A percentile compares a stretch with the other conserved stretches of the same genome.
phyloP scores from a whole-genome alignment of 2,329 filamentous ascomycete species.

The Elsinoe necatrix region DNA sequence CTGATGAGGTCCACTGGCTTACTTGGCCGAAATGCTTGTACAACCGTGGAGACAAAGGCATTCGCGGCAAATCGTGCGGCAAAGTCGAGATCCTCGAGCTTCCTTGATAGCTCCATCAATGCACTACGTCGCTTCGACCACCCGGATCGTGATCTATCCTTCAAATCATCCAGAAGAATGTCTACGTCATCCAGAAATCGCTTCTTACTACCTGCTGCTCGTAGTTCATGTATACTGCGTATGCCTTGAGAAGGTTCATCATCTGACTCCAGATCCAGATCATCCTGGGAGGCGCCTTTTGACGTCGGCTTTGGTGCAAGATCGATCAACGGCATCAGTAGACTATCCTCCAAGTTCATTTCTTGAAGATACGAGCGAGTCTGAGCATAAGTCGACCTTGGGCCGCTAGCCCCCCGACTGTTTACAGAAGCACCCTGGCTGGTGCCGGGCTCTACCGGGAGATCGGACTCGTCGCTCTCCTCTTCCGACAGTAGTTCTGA shows the following conservation, averaged over 20 bases:
- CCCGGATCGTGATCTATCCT: conserved; percentile 36
- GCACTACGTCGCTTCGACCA: conserved; percentile 44
- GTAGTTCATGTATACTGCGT: conserved; percentile 54
- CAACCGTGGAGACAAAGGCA: conserved; percentile 59
- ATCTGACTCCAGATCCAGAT: conserved; percentile 40
- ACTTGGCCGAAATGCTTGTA: conserved; percentile 47
- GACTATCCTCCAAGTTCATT: conserved; percentile 31
- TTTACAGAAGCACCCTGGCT: not conserved
- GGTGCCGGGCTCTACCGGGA: not conserved
- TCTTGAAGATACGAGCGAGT: conserved; percentile 54
- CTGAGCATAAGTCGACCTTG: conserved; percentile 51
- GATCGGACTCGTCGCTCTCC: not conserved
- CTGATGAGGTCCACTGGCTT: conserved; percentile 34
- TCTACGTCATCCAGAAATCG: conserved; percentile 50
- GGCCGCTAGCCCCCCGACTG: conserved; percentile 25
- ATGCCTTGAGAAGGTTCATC: conserved; percentile 37
- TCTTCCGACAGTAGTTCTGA: not conserved
- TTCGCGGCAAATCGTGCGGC: conserved; percentile 65
- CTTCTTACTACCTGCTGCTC: conserved; percentile 49
- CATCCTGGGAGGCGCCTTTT: conserved; percentile 23
- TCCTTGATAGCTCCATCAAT: conserved; percentile 48
- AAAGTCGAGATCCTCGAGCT: conserved; percentile 53
- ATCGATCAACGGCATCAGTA: conserved; percentile 28
- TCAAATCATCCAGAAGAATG: conserved; percentile 51
- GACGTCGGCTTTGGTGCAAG: conserved; percentile 18